phyloP scores from a whole-genome alignment of 1,284 basidiomycete species.

The Rhodotorula sp. region DNA sequence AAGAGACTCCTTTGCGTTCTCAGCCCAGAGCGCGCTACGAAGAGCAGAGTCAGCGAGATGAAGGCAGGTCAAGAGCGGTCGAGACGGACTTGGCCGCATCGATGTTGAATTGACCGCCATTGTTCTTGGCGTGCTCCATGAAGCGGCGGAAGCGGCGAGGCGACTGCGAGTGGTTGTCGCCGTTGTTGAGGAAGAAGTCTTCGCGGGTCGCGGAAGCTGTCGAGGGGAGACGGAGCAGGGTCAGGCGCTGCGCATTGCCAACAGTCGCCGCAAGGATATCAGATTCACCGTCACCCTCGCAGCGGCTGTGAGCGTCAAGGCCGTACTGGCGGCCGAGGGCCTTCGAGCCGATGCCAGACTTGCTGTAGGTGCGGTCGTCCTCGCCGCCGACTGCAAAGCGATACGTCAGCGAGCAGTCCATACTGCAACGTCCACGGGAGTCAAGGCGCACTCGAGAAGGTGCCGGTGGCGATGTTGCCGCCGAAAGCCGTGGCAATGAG shows the following conservation, averaged over 20 bases:
- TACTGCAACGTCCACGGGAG: too few relatives aligned
- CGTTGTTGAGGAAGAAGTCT: slow-evolving; percentile 6
- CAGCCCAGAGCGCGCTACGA: neutral
- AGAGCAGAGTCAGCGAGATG: too few relatives aligned
- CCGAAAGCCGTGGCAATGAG: slow-evolving; percentile 4
- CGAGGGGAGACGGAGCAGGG: too few relatives aligned
- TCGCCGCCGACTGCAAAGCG: slow-evolving; percentile 4
- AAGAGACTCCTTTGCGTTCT: slow-evolving; percentile 3
- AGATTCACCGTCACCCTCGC: slow-evolving; percentile 12
- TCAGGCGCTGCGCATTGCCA: too few relatives aligned
- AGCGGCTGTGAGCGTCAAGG: slow-evolving; percentile 8
- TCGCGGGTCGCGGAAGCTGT: neutral
- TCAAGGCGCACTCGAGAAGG: slow-evolving; percentile 6
- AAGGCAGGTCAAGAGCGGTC: too few relatives aligned
- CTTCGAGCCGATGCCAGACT: slow-evolving; percentile 4
- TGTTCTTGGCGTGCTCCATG: slow-evolving; percentile 6
- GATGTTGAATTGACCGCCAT: slow-evolving; percentile 1
- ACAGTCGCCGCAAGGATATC: too few relatives aligned
- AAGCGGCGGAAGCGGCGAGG: slow-evolving; percentile 2
- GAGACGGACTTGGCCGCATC: slow-evolving; percentile 1
- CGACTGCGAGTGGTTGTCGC: slow-evolving; percentile 8
- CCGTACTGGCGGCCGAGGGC: neutral
- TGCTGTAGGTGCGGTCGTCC: slow-evolving; percentile 7
- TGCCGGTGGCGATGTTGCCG: slow-evolving; percentile 3
- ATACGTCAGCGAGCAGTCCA: neutral